phyloP scores from a whole-genome alignment of 768 basidiomycete species.

The Suillus placidus region DNA sequence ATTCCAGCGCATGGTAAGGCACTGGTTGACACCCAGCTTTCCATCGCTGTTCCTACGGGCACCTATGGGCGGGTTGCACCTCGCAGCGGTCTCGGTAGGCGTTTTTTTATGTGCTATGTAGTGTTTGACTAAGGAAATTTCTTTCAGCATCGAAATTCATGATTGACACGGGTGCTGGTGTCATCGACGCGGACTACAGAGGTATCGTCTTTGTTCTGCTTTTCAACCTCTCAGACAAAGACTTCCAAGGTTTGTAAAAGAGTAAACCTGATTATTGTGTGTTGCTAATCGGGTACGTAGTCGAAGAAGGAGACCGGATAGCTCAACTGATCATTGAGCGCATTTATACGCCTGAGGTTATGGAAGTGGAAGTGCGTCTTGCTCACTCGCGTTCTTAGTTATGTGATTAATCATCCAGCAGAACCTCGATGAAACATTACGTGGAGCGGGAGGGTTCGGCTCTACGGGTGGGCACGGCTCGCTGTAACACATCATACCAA shows the following conservation, averaged over 20 bases:
- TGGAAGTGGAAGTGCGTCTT: conserved; percentile 78
- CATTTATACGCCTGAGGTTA: conserved; percentile 82
- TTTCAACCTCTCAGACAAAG: conserved; percentile 88
- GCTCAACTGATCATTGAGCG: conserved; percentile 94
- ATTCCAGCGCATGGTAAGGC: conserved; percentile 93
- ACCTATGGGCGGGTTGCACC: conserved; percentile 98
- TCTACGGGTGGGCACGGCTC: conserved; percentile 86
- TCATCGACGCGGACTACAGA: conserved; percentile 95
- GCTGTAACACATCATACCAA: conserved; percentile 39
- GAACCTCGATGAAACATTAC: conserved; percentile 83
- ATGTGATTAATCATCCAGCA: conserved; percentile 34
- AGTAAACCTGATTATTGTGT: not conserved
- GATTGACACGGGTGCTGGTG: conserved; percentile 98
- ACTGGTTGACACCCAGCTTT: conserved; percentile 86
- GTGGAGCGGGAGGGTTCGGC: conserved; percentile 89
- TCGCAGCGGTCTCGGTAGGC: conserved; percentile 88
- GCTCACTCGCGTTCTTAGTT: conserved; percentile 11
- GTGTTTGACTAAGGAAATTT: conserved; percentile 4
- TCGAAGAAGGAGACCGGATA: conserved; percentile 91
- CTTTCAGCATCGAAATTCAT: conserved; percentile 88
- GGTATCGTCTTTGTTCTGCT: conserved; percentile 89
- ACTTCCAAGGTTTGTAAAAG: conserved; percentile 71
- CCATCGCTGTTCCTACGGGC: conserved; percentile 89
- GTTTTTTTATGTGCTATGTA: conserved; percentile 4
- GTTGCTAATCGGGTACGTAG: conserved; percentile 42